Evolutionary conservation across 495 filamentous ascomycete species (phyloP).

Genomic region (Penicillium manginii): DNA sequence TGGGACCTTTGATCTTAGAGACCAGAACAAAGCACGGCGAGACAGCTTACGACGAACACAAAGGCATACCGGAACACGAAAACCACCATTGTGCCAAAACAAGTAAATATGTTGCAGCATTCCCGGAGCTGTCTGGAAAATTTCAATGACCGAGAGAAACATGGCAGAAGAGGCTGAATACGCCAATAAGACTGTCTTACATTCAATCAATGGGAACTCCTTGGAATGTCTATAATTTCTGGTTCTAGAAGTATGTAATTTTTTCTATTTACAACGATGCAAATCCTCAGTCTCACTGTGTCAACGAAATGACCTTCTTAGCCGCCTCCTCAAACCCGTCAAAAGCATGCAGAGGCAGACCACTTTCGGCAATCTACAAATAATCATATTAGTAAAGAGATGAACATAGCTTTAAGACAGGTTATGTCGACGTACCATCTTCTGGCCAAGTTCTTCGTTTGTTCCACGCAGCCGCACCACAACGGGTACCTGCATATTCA

Average conservation of each 20-base stretch:
- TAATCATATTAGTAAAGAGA: conserved; percentile 15
- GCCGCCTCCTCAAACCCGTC: conserved; percentile 84
- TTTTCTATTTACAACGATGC: neutral
- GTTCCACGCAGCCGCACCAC: conserved; percentile 85
- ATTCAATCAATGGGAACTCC: neutral
- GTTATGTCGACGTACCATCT: conserved; percentile 55
- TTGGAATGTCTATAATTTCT: neutral
- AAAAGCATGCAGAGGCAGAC: conserved; percentile 73
- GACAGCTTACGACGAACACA: neutral
- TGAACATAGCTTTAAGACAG: neutral
- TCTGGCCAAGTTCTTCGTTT: conserved; percentile 76
- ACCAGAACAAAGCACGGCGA: neutral
- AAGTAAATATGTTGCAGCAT: neutral
- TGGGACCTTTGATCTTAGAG: neutral
- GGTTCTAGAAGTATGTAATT: conserved; percentile 3
- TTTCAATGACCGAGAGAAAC: neutral
- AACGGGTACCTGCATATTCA: conserved; percentile 72
- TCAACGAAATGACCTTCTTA: conserved; percentile 71
- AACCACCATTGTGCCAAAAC: neutral
- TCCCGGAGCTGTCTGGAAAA: neutral
- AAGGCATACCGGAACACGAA: neutral
- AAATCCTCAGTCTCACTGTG: conserved; percentile 22
- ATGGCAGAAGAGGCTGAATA: neutral
- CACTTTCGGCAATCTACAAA: conserved; percentile 68
- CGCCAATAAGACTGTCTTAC: neutral